Percentiles rank a stretch among this genome's conserved stretches.
Conservation (phyloP, 2,329 filamentous ascomycete species). For the Arachnomyces sp. region DNA sequence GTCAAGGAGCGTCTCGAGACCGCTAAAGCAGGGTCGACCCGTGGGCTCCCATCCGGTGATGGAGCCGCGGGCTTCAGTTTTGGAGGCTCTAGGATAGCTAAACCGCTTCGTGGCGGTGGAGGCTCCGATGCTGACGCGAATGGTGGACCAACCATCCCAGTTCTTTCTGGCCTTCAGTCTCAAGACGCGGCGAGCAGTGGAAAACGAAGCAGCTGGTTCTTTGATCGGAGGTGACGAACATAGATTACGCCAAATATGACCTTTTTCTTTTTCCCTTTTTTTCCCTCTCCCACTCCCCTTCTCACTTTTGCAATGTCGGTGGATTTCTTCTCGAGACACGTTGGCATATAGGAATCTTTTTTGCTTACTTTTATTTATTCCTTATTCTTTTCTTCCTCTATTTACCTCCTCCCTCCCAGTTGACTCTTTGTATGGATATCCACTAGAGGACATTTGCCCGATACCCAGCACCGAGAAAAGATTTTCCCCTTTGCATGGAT, state of each 20-base stretch:
- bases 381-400: not conserved
- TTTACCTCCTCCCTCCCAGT: not conserved
- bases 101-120: constrained; percentile 51
- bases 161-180: constrained; percentile 50
- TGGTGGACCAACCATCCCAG: constrained; percentile 26
- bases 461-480: too few species aligned
- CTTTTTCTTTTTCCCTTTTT: not conserved
- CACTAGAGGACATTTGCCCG: too few species aligned
- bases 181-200: constrained; percentile 58
- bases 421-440: not conserved
- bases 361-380: not conserved
- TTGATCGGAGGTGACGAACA: constrained; percentile 33
- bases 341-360: not conserved
- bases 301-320: not conserved
- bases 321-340: not conserved
- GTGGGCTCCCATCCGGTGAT: constrained; percentile 62
- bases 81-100: constrained; percentile 54
- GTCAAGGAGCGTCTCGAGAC: constrained; percentile 97
- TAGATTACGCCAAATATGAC: not conserved
- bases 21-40: constrained; percentile 84
- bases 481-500: not conserved
- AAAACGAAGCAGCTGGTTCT: constrained; percentile 55
- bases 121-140: constrained; percentile 25
- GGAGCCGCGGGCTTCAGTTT: constrained; percentile 67
- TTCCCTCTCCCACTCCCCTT: not conserved